phyloP scores from a whole-genome alignment of 768 basidiomycete species.

The Boletus rubropictus region DNA sequence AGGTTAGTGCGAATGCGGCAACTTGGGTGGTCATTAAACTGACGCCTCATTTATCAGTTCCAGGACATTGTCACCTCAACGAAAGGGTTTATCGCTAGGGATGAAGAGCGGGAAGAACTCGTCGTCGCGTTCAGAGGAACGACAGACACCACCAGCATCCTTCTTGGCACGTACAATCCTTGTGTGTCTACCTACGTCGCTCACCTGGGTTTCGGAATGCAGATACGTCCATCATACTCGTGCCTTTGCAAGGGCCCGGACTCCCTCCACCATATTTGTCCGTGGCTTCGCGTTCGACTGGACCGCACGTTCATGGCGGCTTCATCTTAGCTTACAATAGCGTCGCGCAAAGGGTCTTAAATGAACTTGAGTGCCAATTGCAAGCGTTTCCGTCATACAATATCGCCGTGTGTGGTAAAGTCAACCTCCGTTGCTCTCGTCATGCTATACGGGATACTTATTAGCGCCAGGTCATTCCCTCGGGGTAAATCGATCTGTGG shows the following conservation, averaged over 20 bases:
- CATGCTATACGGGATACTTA: constrained; percentile 1
- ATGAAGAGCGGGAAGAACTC: constrained; percentile 38
- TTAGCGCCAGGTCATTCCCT: constrained; percentile 35
- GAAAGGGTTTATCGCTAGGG: constrained; percentile 42
- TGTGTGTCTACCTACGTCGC: not conserved
- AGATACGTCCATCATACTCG: constrained; percentile 22
- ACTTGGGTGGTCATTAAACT: not conserved
- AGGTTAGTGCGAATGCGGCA: constrained; percentile 28
- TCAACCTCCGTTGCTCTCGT: not conserved
- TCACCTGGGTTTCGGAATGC: not conserved
- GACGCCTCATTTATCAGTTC: constrained; percentile 27
- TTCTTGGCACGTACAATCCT: constrained; percentile 11
- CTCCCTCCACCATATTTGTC: constrained; percentile 15
- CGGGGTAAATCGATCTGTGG: constrained; percentile 24
- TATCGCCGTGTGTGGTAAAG: constrained; percentile 30
- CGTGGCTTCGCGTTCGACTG: not conserved
- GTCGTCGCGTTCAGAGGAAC: constrained; percentile 40
- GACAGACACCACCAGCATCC: constrained; percentile 19
- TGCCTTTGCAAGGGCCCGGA: constrained; percentile 20
- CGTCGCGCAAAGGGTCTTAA: constrained; percentile 28
- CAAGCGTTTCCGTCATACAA: constrained; percentile 30
- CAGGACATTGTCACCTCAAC: constrained; percentile 33
- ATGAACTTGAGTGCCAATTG: constrained; percentile 28
- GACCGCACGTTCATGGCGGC: constrained; percentile 33
- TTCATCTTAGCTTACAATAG: constrained; percentile 34